Evolutionary conservation across 1,284 basidiomycete species (phyloP), one percentile per base, ranked within the genome.

Genomic region (Ustilago tritici): DNA sequence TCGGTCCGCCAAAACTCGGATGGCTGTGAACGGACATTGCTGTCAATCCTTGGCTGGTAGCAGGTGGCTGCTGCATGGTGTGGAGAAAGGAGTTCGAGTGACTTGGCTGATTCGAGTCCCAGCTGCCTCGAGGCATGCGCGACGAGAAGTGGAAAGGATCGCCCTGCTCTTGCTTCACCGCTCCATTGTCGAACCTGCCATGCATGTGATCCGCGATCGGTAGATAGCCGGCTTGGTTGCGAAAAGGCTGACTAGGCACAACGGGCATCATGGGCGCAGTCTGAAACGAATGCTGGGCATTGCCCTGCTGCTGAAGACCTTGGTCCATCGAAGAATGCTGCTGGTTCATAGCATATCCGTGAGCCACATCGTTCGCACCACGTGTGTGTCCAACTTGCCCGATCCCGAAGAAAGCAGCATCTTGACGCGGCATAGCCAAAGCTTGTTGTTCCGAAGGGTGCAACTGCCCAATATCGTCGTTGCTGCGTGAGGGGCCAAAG

Each of bases 71-170:
- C 35, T 72, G 75, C 1, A 68, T 31, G n/a, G 64, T 55, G 55
- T 77, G 75, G 19, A 62, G 11, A 14, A 61, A 62, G 5, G 62
- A 38, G 10, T 34, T 40, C 5, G 63, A 47, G 10, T 72, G 70
- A 12, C 55, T 61, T 4, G 64, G 66, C 55, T 77, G 75, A 17
- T 67, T 70, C 50, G 75, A 73, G 64, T 77, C 75, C 75, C 75
- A 77, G 58, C 75, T 77, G 31, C 66, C 70, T 11, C 75, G 63
- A 10, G 66, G 17, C 28, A 63, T 31, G 9, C 70, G 60, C 7
- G 68, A 59, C 1, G 73, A 76, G 47, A 76, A 76, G 56, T 76
- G 74, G 38, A 76, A 76, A 0, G 65, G 65, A 40, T 71, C 69
- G 4, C 8, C 34, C 10, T 47, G 56, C 43, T 76, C 74, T 43